Percentiles rank a stretch among this genome's conserved stretches.
phyloP scores from a whole-genome alignment of 192 early-diverging fungal genomes.

The Pilobolus umbonatus region DNA sequence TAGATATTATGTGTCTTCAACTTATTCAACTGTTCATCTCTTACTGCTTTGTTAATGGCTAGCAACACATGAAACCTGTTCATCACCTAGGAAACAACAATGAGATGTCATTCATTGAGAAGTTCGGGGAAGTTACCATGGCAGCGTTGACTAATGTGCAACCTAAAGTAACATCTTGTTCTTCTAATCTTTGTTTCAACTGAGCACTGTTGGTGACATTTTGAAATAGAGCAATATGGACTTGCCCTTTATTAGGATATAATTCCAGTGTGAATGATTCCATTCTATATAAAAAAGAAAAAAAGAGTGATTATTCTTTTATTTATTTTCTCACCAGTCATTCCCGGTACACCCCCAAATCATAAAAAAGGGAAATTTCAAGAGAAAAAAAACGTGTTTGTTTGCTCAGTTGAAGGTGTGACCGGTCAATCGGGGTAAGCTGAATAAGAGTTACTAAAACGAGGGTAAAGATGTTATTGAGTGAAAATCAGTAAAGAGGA shows the following conservation, averaged over 20 bases:
- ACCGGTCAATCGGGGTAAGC: no score
- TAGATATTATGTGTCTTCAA: slow-evolving; percentile 50
- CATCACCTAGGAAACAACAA: slow-evolving; percentile 37
- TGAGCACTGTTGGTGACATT: slow-evolving; percentile 35
- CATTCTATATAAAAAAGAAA: slow-evolving; percentile 18
- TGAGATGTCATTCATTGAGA: no score
- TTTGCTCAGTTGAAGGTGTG: no score
- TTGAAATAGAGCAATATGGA: slow-evolving; percentile 33
- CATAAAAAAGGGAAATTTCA: no score
- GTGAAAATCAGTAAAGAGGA: no score
- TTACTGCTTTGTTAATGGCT: slow-evolving; percentile 45
- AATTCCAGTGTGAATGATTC: slow-evolving; percentile 35
- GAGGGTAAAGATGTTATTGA: no score
- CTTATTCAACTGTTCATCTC: slow-evolving; percentile 40
- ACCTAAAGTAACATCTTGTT: slow-evolving; percentile 29
- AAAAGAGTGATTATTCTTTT: no score
- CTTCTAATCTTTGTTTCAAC: slow-evolving; percentile 30
- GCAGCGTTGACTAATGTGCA: slow-evolving; percentile 37
- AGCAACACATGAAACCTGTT: slow-evolving; percentile 46
- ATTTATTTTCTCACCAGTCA: no score
- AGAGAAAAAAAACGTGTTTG: no score
- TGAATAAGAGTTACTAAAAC: no score
- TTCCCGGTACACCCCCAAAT: no score
- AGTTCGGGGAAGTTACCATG: slow-evolving; percentile 33
- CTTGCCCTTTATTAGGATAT: slow-evolving; percentile 22